Base-by-base conservation (phyloP, 495 filamentous ascomycete genomes). In the Jackrogersella multiformis region DNA sequence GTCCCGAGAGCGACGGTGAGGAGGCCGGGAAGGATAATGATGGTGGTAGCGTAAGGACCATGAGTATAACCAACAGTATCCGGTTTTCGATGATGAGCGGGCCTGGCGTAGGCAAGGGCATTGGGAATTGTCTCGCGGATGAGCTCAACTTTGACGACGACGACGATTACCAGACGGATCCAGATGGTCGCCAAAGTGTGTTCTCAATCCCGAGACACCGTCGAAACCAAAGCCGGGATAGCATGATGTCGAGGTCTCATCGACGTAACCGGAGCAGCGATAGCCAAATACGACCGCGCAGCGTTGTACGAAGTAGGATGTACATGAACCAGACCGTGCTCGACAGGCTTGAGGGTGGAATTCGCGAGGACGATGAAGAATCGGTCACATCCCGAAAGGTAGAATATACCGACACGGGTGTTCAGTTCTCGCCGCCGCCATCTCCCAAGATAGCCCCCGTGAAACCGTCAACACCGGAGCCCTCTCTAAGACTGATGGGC, bases 81-180 rank as follows among this genome's bases (percentile, higher is more conserved):
- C 85, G 92, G 30, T 92, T 89, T 73, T 95, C 92, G 9, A 81
- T 88, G 34, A 80, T 89, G 61, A 86, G 88, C 56, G 82, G 81
- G 6, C 79, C 84, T 62, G 85, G 79, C 18, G 66, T 74, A 3
- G 66, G 73, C 8, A 90, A 89, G 71, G 69, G 80, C 16, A 88
- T 88, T 52, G 90, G 90, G 7, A 69, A 93, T 35, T 95, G 89
- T 67, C 78, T 99, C 38, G 95, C 95, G 7, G 92, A 97, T 68
- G 95, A 99, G 81, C 82, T 99, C 61, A 88, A 89, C 52, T 89
- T 96, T 38, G 92, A 92, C 57, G 90, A 91, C 45, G 90, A 90
- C 51, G 89, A 89, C 20, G 90, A 92, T 32, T 83, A 86, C 28
- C 77, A 84, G 56, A 84, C 79, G 42, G 81, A 84, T 52, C 77